Percentiles rank a stretch among this genome's conserved stretches.
Conservation (phyloP, 1,284 basidiomycete species). For the Leccinum holopus region DNA sequence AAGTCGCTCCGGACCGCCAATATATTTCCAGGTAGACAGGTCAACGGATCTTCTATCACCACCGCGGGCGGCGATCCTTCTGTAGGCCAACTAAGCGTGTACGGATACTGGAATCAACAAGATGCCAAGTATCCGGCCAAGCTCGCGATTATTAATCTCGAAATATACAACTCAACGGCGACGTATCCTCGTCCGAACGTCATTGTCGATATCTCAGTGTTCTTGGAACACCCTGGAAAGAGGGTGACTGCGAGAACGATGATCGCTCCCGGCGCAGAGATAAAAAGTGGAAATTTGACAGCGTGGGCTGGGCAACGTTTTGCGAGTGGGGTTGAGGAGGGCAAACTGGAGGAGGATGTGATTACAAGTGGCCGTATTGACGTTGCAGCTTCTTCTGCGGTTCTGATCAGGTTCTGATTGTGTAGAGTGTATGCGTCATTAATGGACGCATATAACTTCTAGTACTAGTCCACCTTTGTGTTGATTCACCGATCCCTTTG, state of each 20-base stretch:
- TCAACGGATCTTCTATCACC: slow-evolving; percentile 50
- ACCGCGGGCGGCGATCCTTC: slow-evolving; percentile 47
- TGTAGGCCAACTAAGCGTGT: slow-evolving; percentile 47
- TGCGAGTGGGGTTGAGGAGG: slow-evolving; percentile 39
- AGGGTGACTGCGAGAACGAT: slow-evolving; percentile 39
- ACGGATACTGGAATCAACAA: slow-evolving; percentile 47
- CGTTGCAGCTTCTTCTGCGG: slow-evolving; percentile 48
- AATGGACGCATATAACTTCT: neutral
- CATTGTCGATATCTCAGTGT: slow-evolving; percentile 45
- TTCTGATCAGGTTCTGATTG: slow-evolving; percentile 31
- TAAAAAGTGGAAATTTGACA: slow-evolving; percentile 42
- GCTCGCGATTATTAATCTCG: slow-evolving; percentile 46
- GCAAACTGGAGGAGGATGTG: slow-evolving; percentile 40
- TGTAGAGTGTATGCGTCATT: slow-evolving; percentile 20
- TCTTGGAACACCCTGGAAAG: slow-evolving; percentile 27
- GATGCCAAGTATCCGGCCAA: slow-evolving; percentile 39
- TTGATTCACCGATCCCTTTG: neutral
- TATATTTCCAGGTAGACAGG: slow-evolving; percentile 49
- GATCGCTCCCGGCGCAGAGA: slow-evolving; percentile 47
- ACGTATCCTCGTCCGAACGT: slow-evolving; percentile 38
- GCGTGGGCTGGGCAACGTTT: slow-evolving; percentile 52
- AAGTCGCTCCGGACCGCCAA: slow-evolving; percentile 44
- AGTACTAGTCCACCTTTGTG: neutral
- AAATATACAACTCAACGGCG: slow-evolving; percentile 49
- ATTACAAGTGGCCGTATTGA: slow-evolving; percentile 35